Evolutionary conservation across 345 rosid genomes (phyloP), one percentile per base, ranked within the genome.

Genomic region (Stellera chamaejasme): DNA sequence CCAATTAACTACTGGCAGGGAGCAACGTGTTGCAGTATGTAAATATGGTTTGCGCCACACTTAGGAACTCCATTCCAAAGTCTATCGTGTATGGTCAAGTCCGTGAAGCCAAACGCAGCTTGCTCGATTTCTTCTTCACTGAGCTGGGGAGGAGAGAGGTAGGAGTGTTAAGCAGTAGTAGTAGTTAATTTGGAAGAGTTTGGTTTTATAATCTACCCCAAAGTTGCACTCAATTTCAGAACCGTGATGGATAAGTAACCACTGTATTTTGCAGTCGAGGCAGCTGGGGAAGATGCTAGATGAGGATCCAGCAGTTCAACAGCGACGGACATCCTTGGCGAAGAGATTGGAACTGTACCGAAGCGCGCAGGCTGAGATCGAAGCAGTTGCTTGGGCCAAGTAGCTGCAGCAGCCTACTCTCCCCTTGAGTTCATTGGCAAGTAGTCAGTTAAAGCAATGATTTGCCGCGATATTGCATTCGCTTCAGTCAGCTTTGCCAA

Each of bases 71-170:
- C n/a, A 92, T 92, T 16, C 95, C 95, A 0, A 92, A 92, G 60
- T 88, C 98, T 25, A 80, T 88, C 23, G 98, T 88, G 36, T 82
- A 88, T 52, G 84, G 98, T 72, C 96, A 92, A 86, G 98, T 92
- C 23, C 90, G 91, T 2, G 96, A 86, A 67, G 97, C 95, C 9
- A 92, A 88, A 59, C 84, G 97, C 66, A 72, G 97, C 76, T 79
- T 92, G 49, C 90, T 88, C 11, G 98, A 92, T 72, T 51, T 75
- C 69, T 92, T 86, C 69, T 92, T 86, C 68, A 77, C 94, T 0
- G 97, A 92, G 52, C 65, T 92, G 73, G 98, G 98, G 43, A 72
- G 58, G 69, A 92, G 73, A 66, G 98, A 88, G 87, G 98, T 84
- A 55, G 66, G 65, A 11, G 55, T 27, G 45, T 15, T 42, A 16